These are phyloP conservation scores for Dactylellina parvicollis DNA, from an alignment of 2,329 filamentous ascomycete genomes.

Conservation along the genomic window DNA sequence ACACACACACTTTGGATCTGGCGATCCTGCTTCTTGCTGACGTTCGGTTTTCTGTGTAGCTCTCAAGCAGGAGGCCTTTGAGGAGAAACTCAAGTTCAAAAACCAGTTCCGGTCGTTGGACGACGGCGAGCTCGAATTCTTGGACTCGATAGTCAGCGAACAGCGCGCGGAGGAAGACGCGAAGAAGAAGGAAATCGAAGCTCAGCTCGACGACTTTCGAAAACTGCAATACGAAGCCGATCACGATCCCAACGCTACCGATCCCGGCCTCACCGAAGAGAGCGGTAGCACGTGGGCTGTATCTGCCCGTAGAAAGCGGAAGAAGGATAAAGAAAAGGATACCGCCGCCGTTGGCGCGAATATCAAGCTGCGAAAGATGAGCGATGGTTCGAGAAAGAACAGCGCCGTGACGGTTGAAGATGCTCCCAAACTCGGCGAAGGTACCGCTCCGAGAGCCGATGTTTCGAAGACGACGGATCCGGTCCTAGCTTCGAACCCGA, in stretches of 20 bases:
- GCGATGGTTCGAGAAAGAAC: slow-evolving; percentile 37
- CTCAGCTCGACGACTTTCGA: slow-evolving; percentile 69
- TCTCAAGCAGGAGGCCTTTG: slow-evolving; percentile 83
- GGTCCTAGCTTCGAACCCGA: not conserved
- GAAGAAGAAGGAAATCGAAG: slow-evolving; percentile 68
- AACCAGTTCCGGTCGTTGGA: slow-evolving; percentile 82
- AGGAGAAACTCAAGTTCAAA: slow-evolving; percentile 75
- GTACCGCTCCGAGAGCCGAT: not conserved
- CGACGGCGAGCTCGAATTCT: slow-evolving; percentile 80
- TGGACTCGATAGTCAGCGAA: slow-evolving; percentile 69
- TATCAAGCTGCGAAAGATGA: slow-evolving; percentile 52
- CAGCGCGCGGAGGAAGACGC: slow-evolving; percentile 68
- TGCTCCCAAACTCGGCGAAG: not conserved
- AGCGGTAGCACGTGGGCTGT: slow-evolving; percentile 41
- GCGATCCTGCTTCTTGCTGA: slow-evolving; percentile 26
- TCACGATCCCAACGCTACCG: slow-evolving; percentile 33
- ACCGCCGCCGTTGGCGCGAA: not conserved
- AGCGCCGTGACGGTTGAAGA: slow-evolving; percentile 5
- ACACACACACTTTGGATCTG: slow-evolving; percentile 20
- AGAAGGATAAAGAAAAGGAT: slow-evolving; percentile 53
- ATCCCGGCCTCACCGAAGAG: slow-evolving; percentile 19
- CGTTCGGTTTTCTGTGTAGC: slow-evolving; percentile 64
- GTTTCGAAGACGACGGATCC: not conserved
- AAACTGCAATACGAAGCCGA: slow-evolving; percentile 63
- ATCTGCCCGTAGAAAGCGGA: slow-evolving; percentile 38